phyloP scores from a whole-genome alignment of 2,329 filamentous ascomycete genomes.

The Botrytis elliptica region DNA sequence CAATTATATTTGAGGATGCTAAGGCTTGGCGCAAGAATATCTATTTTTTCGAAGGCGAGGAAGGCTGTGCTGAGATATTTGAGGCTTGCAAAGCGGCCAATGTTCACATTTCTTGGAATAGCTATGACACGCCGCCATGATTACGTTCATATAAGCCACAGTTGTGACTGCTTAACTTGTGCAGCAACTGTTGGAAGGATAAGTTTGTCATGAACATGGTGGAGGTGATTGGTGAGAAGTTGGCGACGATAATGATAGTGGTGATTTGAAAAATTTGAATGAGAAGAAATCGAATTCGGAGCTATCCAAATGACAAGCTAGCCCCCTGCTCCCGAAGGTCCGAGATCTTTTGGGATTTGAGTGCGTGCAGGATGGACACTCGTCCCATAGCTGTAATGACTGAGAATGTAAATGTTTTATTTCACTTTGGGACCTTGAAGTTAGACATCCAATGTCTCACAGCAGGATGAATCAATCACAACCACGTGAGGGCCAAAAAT shows the following conservation, averaged over 20 bases:
- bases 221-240: background rate
- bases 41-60: background rate
- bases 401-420: too few species aligned
- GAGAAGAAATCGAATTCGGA: fast-evolving
- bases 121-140: background rate
- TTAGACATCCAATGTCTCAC: background rate
- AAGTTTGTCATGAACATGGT: background rate
- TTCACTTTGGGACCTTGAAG: background rate
- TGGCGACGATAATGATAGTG: background rate
- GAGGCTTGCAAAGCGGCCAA: background rate
- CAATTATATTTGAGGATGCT: background rate
- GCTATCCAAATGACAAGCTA: background rate
- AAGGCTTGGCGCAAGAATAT: background rate
- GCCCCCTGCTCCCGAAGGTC: background rate
- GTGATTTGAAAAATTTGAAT: background rate
- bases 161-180: background rate
- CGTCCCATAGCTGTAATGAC: background rate
- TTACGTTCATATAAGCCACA: background rate
- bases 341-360: background rate
- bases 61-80: background rate
- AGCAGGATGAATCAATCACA: background rate
- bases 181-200: background rate
- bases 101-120: background rate
- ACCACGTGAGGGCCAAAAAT: background rate
- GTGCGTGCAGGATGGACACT: background rate